Percentiles rank a stretch among this genome's conserved stretches.
These are phyloP conservation scores for Boletus pseudopeckii DNA, from an alignment of 768 basidiomycete species.

Conservation along the genomic window DNA sequence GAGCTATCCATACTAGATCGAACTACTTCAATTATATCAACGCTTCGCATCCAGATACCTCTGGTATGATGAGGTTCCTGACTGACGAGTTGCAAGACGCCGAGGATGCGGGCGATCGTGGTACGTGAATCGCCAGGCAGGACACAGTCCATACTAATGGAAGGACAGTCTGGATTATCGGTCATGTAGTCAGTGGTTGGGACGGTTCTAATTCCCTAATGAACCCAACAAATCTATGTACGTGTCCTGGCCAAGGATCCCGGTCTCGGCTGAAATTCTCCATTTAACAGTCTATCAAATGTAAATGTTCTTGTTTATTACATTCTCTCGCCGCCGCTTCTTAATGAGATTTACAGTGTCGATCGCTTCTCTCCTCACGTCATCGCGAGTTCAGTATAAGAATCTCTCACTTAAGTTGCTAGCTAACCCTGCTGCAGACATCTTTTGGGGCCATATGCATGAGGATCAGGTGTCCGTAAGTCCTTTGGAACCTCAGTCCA, in stretches of 20 bases:
- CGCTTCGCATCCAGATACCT: constrained; percentile 61
- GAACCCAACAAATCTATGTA: constrained; percentile 70
- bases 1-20: constrained; percentile 37
- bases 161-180: constrained; percentile 46
- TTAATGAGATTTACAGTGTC: constrained; percentile 40
- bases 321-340: not conserved
- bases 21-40: constrained; percentile 82
- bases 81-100: constrained; percentile 77
- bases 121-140: constrained; percentile 31
- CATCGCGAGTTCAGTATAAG: constrained; percentile 58
- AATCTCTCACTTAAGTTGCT: not conserved
- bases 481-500: not conserved
- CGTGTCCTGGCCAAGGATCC: constrained; percentile 21
- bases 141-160: constrained; percentile 8
- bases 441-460: constrained; percentile 79
- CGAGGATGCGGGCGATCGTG: constrained; percentile 72
- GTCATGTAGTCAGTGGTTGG: constrained; percentile 62
- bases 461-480: constrained; percentile 67
- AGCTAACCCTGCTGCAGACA: constrained; percentile 38
- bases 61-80: constrained; percentile 74
- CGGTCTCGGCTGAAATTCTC: constrained; percentile 1
- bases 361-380: constrained; percentile 79
- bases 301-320: constrained; percentile 21
- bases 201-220: constrained; percentile 63
- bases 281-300: constrained; percentile 44